phyloP scores from a whole-genome alignment of 805 yeast species.

The Metschnikowia henanensis region DNA sequence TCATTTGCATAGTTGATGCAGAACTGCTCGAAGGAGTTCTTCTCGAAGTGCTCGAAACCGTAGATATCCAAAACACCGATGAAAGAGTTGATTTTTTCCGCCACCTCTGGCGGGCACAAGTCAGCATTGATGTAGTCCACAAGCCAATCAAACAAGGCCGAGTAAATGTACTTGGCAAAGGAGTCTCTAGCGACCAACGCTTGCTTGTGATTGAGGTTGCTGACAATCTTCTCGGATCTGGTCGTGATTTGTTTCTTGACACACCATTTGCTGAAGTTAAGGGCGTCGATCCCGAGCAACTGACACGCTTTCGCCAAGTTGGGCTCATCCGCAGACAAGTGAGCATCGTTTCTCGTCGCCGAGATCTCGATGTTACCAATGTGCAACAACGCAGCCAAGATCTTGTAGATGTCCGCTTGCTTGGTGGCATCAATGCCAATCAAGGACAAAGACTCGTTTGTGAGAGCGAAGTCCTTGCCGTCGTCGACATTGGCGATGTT shows the following conservation, averaged over 20 bases:
- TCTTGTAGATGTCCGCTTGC: constrained; percentile 69
- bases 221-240: constrained; percentile 87
- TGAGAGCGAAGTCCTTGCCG: constrained; percentile 69
- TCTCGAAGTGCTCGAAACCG: constrained; percentile 95
- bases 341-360: constrained; percentile 82
- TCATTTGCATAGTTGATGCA: constrained; percentile 97
- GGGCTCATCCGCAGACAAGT: constrained; percentile 83
- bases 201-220: constrained; percentile 78
- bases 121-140: constrained; percentile 81
- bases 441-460: constrained; percentile 71
- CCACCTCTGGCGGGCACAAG: constrained; percentile 73
- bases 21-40: constrained; percentile 94
- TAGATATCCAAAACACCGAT: constrained; percentile 97
- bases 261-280: constrained; percentile 82
- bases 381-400: constrained; percentile 86
- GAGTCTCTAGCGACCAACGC: constrained; percentile 94
- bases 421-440: constrained; percentile 67
- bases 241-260: constrained; percentile 89
- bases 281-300: constrained; percentile 76
- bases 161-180: constrained; percentile 91
- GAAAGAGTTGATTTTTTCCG: constrained; percentile 60
- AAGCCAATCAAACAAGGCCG: constrained; percentile 94
- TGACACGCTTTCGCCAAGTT: constrained; percentile 80
- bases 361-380: constrained; percentile 89
- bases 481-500: constrained; percentile 80